Evolutionary conservation across 73 alveolate genomes (phyloP).

Genomic region (Urostyla sp.): DNA sequence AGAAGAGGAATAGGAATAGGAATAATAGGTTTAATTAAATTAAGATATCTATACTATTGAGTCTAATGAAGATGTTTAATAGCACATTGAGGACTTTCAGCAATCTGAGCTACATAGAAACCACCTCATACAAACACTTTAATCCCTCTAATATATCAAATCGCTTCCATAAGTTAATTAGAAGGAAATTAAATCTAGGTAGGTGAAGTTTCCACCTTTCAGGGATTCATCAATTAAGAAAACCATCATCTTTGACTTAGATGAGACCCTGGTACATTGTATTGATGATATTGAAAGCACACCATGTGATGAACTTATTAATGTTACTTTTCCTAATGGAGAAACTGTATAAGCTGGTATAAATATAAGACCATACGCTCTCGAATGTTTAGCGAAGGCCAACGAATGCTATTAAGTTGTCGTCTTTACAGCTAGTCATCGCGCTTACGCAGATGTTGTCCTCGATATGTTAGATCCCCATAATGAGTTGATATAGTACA

Average conservation of each 20-base stretch:
- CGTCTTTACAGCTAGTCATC: slow-evolving; percentile 85
- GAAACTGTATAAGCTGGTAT: slow-evolving; percentile 80
- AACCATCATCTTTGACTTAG: slow-evolving; percentile 82
- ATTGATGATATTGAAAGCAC: slow-evolving; percentile 64
- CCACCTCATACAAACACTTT: slow-evolving; percentile 46
- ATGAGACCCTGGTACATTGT: slow-evolving; percentile 89
- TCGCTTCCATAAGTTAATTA: slow-evolving; percentile 24
- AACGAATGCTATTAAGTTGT: slow-evolving; percentile 74
- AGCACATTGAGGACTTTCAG: slow-evolving; percentile 24
- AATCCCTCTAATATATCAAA: slow-evolving; percentile 46
- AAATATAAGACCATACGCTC: slow-evolving; percentile 81
- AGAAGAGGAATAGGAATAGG: slow-evolving; percentile 4
- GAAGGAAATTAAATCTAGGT: slow-evolving; percentile 38
- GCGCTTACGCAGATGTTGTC: slow-evolving; percentile 84
- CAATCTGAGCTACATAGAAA: slow-evolving; percentile 51
- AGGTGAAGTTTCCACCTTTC: slow-evolving; percentile 50
- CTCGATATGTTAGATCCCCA: slow-evolving; percentile 79
- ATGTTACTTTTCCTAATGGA: slow-evolving; percentile 73
- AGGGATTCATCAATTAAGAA: slow-evolving; percentile 48
- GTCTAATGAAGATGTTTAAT: not conserved
- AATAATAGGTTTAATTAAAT: slow-evolving; percentile 8
- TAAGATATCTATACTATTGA: not conserved
- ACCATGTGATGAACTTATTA: slow-evolving; percentile 62
- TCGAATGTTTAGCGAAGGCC: slow-evolving; percentile 78
- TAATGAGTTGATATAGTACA: slow-evolving; percentile 67